phyloP scores from a whole-genome alignment of 345 rosid species.

The Camelina hispida region DNA sequence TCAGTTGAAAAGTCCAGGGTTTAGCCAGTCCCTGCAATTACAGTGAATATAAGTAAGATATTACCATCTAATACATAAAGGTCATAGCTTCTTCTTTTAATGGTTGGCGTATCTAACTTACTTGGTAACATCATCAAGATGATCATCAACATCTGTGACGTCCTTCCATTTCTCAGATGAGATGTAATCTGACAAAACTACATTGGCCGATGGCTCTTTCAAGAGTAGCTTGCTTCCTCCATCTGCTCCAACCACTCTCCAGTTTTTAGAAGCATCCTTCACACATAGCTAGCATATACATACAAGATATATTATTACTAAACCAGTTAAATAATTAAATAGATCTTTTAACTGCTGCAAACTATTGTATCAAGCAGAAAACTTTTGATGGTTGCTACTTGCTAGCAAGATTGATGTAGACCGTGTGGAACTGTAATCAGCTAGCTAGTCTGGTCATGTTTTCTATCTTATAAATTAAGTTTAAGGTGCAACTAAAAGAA shows the following conservation, averaged over 20 bases:
- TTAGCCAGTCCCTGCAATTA: conserved; percentile 90
- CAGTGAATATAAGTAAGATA: conserved; percentile 27
- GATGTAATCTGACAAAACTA: conserved; percentile 69
- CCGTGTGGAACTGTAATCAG: conserved; percentile 2
- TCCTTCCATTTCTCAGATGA: conserved; percentile 81
- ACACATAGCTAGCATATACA: conserved; percentile 63
- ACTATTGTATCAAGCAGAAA: conserved; percentile 17
- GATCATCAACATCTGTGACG: conserved; percentile 88
- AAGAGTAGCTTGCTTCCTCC: conserved; percentile 64
- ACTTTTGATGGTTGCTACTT: background rate
- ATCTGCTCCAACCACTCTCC: conserved; percentile 75
- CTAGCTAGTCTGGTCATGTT: conserved; percentile 21
- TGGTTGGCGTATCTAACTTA: conserved; percentile 45
- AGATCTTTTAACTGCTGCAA: background rate
- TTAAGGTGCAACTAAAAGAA: background rate
- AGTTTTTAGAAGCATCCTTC: conserved; percentile 86
- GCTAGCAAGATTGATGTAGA: conserved; percentile 26
- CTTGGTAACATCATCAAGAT: conserved; percentile 90
- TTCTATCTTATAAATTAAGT: background rate
- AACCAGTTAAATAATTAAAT: background rate
- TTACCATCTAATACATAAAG: conserved; percentile 19
- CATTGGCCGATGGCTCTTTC: conserved; percentile 88
- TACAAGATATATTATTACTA: background rate
- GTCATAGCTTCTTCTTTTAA: background rate
- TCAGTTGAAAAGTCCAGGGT: conserved; percentile 84